Evolutionary conservation across 2,329 filamentous ascomycete species (phyloP).

Genomic region (Epichloe uncinata): DNA sequence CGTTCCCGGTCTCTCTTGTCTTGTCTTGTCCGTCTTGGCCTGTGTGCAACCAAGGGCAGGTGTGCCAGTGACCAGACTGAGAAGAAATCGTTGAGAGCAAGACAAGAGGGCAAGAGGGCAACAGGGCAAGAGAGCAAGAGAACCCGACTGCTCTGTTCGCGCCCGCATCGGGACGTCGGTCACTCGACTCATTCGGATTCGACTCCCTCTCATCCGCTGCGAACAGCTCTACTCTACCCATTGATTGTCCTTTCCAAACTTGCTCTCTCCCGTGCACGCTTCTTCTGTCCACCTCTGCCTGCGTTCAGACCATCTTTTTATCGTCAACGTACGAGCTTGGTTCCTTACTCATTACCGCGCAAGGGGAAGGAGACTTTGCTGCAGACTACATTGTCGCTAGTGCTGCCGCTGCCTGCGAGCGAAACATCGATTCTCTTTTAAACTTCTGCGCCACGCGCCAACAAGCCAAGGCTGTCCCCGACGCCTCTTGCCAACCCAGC

Average conservation of each 20-base stretch:
- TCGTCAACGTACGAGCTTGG: neutral
- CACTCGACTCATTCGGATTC: neutral
- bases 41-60: neutral
- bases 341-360: too few species aligned
- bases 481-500: neutral
- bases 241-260: neutral
- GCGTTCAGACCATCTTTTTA: neutral
- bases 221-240: too few species aligned
- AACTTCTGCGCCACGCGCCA: conserved; percentile 3
- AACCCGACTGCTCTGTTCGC: neutral
- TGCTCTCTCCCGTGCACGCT: too few species aligned
- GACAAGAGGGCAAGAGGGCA: too few species aligned
- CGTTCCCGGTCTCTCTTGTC: conserved; percentile 3
- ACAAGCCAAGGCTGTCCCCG: conserved; percentile 1
- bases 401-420: neutral
- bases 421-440: neutral
- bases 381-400: too few species aligned
- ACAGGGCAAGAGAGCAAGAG: neutral
- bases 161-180: neutral
- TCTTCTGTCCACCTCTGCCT: neutral
- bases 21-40: neutral
- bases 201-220: too few species aligned
- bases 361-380: too few species aligned
- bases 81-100: neutral
- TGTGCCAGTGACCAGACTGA: neutral